phyloP scores from a whole-genome alignment of 805 yeast species.

The Hanseniaspora occidentalis region DNA sequence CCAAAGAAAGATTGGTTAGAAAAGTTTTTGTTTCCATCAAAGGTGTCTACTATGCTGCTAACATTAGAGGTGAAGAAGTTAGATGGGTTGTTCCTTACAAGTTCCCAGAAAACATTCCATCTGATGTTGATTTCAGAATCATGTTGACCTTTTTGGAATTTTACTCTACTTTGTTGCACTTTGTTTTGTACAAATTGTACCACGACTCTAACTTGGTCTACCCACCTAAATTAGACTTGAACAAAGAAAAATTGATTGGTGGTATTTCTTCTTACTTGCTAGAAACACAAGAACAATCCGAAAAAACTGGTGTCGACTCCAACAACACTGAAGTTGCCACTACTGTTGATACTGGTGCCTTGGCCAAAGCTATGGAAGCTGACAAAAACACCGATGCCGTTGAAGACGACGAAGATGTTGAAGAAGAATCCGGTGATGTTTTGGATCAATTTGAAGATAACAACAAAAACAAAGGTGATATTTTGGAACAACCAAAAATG shows the following conservation, averaged over 20 bases:
- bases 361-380: slow-evolving; percentile 34
- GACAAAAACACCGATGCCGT: slow-evolving; percentile 25
- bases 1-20: slow-evolving; percentile 67
- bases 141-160: slow-evolving; percentile 95
- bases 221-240: slow-evolving; percentile 74
- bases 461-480: slow-evolving; percentile 52
- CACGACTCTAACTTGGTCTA: slow-evolving; percentile 75
- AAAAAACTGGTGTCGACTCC: slow-evolving; percentile 7
- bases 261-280: slow-evolving; percentile 78
- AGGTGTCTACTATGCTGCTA: slow-evolving; percentile 93
- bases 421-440: slow-evolving; percentile 32
- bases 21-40: slow-evolving; percentile 94
- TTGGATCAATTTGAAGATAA: slow-evolving; percentile 64
- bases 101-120: slow-evolving; percentile 90
- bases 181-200: slow-evolving; percentile 75
- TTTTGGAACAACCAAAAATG: slow-evolving; percentile 58
- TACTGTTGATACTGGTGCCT: slow-evolving; percentile 30
- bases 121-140: slow-evolving; percentile 89
- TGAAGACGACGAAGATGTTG: slow-evolving; percentile 22
- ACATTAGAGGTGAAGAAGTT: slow-evolving; percentile 78
- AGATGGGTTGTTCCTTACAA: slow-evolving; percentile 96
- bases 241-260: slow-evolving; percentile 73
- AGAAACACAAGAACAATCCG: slow-evolving; percentile 30
- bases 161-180: slow-evolving; percentile 83
- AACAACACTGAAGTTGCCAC: slow-evolving; percentile 17